Conservation (phyloP, 148 eudicot species). For the Oxyria digyna region DNA sequence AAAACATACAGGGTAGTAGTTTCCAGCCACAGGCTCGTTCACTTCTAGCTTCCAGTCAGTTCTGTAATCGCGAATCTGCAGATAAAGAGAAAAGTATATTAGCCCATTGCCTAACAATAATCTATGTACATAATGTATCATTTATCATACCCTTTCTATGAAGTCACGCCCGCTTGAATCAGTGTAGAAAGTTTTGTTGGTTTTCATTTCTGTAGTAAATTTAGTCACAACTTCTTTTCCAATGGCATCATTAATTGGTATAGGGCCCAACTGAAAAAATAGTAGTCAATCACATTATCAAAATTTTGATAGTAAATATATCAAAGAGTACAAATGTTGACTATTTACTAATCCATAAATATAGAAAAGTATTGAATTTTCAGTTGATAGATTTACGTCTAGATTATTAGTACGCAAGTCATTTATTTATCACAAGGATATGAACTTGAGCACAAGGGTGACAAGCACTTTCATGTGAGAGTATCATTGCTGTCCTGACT, state of each 20-base stretch:
- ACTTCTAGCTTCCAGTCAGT: conserved; percentile 91
- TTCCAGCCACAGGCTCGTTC: conserved; percentile 87
- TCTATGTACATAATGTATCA: neutral
- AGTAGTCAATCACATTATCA: neutral
- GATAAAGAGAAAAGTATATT: neutral
- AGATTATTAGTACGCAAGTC: too few species aligned
- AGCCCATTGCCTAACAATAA: neutral
- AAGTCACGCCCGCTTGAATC: conserved; percentile 98
- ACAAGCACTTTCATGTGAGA: neutral
- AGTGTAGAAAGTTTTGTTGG: conserved; percentile 70
- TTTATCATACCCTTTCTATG: conserved; percentile 55
- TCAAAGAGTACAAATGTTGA: neutral
- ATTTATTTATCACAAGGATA: neutral
- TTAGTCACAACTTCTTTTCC: conserved; percentile 87
- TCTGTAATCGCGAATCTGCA: conserved; percentile 87
- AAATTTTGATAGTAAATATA: neutral
- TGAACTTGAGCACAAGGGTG: neutral
- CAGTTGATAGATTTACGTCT: too few species aligned
- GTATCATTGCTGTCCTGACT: neutral
- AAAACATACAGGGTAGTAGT: conserved; percentile 88
- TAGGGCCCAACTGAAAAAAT: conserved; percentile 72
- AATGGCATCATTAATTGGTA: conserved; percentile 71
- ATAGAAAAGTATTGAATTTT: neutral
- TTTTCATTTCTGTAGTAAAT: conserved; percentile 42
- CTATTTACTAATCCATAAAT: neutral